Evolutionary conservation across 495 filamentous ascomycete genomes (phyloP).

Genomic region (Aspergillus egyptiacus): DNA sequence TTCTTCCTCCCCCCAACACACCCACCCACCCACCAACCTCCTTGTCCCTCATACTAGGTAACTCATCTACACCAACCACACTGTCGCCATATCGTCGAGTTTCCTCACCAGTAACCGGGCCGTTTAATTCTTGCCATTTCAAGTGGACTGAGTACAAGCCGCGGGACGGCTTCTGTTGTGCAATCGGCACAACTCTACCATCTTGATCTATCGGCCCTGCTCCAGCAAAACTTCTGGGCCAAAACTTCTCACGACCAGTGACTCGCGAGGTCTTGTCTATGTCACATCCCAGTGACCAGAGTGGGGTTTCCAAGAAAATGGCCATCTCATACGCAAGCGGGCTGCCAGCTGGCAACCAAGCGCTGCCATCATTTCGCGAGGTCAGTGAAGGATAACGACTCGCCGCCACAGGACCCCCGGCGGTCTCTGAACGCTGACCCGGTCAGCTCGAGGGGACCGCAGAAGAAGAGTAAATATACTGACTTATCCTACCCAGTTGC

Average conservation of each 20-base stretch:
- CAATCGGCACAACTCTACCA: neutral
- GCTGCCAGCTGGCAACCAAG: slow-evolving; percentile 32
- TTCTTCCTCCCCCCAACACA: neutral
- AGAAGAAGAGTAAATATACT: slow-evolving; percentile 6
- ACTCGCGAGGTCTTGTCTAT: slow-evolving; percentile 26
- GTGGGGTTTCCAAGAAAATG: slow-evolving; percentile 39
- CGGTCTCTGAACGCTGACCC: slow-evolving; percentile 7
- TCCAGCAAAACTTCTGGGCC: no score
- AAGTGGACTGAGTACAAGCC: no score
- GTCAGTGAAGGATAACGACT: slow-evolving; percentile 23
- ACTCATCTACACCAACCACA: no score
- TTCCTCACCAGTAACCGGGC: no score
- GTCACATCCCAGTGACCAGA: slow-evolving; percentile 34
- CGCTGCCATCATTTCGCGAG: slow-evolving; percentile 43
- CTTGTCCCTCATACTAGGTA: neutral
- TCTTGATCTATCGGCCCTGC: neutral
- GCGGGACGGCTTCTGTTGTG: slow-evolving; percentile 20
- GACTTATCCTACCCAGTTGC: slow-evolving; percentile 27
- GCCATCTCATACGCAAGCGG: slow-evolving; percentile 40
- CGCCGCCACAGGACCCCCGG: neutral
- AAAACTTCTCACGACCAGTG: no score
- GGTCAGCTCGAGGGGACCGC: neutral
- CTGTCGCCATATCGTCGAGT: no score
- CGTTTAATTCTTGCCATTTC: no score
- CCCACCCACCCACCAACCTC: no score